Conservation (phyloP, 108 stramenopile genomes). For the Mayamaea pseudoterrestris region DNA sequence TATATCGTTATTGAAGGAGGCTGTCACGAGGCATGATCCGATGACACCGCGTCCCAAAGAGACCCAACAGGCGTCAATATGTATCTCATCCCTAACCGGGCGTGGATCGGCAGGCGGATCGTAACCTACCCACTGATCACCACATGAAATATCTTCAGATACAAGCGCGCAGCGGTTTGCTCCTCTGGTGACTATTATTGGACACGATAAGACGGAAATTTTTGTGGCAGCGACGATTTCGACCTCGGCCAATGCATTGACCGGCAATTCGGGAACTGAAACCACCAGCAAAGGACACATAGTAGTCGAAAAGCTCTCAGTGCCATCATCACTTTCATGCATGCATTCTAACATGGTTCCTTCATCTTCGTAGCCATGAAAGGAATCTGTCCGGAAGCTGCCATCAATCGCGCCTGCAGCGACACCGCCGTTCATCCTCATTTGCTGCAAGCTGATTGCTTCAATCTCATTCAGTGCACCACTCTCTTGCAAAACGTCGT, state of each 20-base stretch:
- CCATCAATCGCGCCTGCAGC: conserved; percentile 52
- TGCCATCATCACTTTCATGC: conserved; percentile 9
- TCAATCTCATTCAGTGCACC: conserved; percentile 9
- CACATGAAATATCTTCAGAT: too few relatives aligned
- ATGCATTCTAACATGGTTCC: conserved; percentile 58
- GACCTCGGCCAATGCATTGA: conserved; percentile 61
- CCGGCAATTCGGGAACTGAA: conserved; percentile 69
- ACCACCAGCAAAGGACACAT: conserved; percentile 53
- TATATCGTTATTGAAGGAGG: conserved; percentile 3
- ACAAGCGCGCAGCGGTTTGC: too few relatives aligned
- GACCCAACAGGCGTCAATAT: too few relatives aligned
- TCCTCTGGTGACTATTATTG: too few relatives aligned
- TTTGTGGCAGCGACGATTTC: conserved; percentile 54
- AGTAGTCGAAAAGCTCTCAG: background rate
- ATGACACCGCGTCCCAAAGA: conserved; percentile 32
- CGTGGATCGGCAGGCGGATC: too few relatives aligned
- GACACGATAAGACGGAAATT: conserved; percentile 30
- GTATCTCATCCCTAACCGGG: too few relatives aligned
- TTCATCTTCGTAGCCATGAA: conserved; percentile 76
- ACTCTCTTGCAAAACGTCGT: background rate
- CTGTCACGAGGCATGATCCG: conserved; percentile 32
- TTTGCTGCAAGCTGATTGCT: conserved; percentile 20
- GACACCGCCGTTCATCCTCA: conserved; percentile 48
- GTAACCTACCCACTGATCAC: too few relatives aligned
- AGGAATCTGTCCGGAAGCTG: conserved; percentile 33